phyloP scores from a whole-genome alignment of 2,329 filamentous ascomycete genomes.

The Mariannaea sp. region DNA sequence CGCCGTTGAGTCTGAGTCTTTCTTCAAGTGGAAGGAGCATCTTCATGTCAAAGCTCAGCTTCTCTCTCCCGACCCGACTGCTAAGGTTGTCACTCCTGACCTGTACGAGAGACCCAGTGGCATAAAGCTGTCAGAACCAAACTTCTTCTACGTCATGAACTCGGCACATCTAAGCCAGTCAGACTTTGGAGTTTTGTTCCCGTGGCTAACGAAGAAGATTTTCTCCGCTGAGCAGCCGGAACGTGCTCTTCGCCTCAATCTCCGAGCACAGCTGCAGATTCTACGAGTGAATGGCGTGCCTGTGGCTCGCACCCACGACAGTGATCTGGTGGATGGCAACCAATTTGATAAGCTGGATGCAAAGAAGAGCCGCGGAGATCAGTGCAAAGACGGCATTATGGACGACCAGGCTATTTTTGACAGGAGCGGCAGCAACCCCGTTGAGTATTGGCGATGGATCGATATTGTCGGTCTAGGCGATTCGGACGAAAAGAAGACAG shows the following conservation, averaged over 20 bases:
- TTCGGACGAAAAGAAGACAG: constrained; percentile 34
- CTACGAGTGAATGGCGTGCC: constrained; percentile 55
- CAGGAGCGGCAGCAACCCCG: constrained; percentile 43
- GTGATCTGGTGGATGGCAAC: constrained; percentile 56
- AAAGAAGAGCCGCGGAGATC: constrained; percentile 19
- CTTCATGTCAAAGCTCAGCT: constrained; percentile 70
- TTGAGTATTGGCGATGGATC: constrained; percentile 59
- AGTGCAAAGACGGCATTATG: constrained; percentile 45
- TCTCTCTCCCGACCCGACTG: constrained; percentile 61
- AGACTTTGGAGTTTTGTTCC: constrained; percentile 84
- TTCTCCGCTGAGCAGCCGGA: constrained; percentile 63
- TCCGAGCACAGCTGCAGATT: constrained; percentile 62
- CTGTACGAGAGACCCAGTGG: constrained; percentile 51
- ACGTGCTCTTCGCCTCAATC: constrained; percentile 62
- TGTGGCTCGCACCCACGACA: constrained; percentile 55
- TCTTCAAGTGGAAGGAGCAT: constrained; percentile 78
- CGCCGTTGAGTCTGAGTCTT: constrained; percentile 75
- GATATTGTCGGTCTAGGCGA: constrained; percentile 56
- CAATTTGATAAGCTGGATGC: constrained; percentile 45
- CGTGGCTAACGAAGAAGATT: constrained; percentile 66
- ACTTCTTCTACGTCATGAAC: constrained; percentile 73
- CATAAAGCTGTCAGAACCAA: constrained; percentile 55
- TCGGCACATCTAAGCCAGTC: constrained; percentile 84
- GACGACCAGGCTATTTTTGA: constrained; percentile 59
- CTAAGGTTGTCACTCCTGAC: constrained; percentile 47